A percentile compares a stretch with the other conserved stretches of the same genome.
Conservation (phyloP, 108 stramenopile species). For the Pseudonitzschia pungens region DNA sequence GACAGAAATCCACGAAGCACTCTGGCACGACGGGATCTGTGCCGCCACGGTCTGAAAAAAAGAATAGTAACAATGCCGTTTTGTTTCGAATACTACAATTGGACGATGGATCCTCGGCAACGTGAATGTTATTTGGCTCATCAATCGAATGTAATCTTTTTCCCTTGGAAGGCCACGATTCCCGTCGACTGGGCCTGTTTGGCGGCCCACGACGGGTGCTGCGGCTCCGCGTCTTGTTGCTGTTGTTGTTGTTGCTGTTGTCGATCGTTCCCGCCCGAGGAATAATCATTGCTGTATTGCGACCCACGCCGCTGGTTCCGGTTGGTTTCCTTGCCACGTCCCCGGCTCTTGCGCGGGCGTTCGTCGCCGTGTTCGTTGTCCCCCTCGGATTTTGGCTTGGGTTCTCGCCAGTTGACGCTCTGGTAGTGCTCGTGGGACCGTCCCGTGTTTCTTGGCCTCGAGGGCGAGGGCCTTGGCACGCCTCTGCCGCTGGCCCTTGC, state of each 20-base stretch:
- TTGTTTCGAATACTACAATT: no score
- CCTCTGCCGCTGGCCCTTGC: conserved; percentile 78
- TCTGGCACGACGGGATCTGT: no score
- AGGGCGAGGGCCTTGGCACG: conserved; percentile 76
- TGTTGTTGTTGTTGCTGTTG: conserved; percentile 43
- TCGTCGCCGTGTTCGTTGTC: conserved; percentile 20
- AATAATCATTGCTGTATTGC: no score
- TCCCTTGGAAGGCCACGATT: conserved; percentile 79
- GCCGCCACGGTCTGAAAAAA: no score
- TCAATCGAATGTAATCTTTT: conserved; percentile 68
- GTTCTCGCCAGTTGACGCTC: conserved; percentile 78
- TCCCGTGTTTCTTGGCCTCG: conserved; percentile 70
- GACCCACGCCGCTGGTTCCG: not conserved
- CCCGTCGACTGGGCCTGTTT: conserved; percentile 65
- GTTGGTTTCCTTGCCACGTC: conserved; percentile 4
- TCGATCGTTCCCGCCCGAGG: not conserved
- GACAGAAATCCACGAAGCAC: no score
- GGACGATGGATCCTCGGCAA: no score
- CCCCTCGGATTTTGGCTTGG: conserved; percentile 42
- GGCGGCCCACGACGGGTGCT: conserved; percentile 87
- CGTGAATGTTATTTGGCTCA: no score
- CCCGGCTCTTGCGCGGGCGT: conserved; percentile 3
- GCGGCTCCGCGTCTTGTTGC: conserved; percentile 31
- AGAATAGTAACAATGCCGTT: no score
- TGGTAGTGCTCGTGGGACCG: conserved; percentile 24